Conservation (phyloP, 257 asterid species). For the Coffea canephora region DNA sequence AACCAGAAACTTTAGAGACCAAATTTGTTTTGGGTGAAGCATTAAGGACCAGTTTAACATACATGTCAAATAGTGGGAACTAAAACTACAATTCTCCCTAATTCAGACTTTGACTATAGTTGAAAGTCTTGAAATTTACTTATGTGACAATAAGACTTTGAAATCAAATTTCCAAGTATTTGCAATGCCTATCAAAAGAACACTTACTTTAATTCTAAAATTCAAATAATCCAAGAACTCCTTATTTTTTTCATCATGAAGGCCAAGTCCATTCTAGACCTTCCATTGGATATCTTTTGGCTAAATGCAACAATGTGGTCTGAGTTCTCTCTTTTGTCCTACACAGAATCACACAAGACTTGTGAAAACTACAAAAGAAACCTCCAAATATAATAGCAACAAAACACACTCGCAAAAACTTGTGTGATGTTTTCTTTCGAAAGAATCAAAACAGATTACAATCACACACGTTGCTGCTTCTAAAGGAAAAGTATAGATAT, state of each 20-base stretch:
- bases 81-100: no score
- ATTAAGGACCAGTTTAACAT: no score
- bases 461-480: neutral
- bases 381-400: neutral
- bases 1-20: no score
- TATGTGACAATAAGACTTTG: no score
- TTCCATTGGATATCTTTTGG: neutral
- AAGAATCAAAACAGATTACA: no score
- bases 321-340: neutral
- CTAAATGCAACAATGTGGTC: slow-evolving; percentile 1
- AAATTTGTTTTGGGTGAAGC: no score
- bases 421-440: neutral
- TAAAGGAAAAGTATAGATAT: neutral
- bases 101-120: no score
- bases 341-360: neutral
- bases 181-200: no score
- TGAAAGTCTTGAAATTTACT: no score
- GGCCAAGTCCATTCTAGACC: neutral
- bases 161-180: no score
- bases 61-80: no score
- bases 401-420: neutral
- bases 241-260: neutral
- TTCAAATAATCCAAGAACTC: neutral
- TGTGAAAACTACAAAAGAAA: neutral
- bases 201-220: no score